Percentiles rank a stretch among this genome's conserved stretches.
These are phyloP conservation scores for Dianthus caryophyllus DNA, from an alignment of 148 eudicot genomes.

Conservation along the genomic window DNA sequence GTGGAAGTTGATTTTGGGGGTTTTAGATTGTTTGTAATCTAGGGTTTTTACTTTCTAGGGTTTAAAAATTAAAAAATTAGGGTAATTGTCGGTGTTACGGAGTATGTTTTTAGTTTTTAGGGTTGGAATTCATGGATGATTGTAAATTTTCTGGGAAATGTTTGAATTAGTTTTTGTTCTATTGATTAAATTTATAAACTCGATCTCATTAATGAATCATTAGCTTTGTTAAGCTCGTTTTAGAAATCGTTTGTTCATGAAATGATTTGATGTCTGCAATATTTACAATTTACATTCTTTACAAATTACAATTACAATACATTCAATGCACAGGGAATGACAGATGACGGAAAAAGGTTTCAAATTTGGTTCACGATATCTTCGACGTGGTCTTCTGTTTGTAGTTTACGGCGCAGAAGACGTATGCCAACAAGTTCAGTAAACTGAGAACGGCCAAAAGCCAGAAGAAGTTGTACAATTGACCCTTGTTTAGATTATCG, in stretches of 20 bases:
- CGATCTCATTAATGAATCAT: too few species aligned
- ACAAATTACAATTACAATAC: background rate
- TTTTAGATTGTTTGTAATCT: background rate
- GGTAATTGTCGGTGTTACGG: too few species aligned
- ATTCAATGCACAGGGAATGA: background rate
- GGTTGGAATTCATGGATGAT: background rate
- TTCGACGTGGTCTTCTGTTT: slow-evolving; percentile 42
- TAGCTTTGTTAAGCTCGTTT: too few species aligned
- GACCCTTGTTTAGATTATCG: slow-evolving; percentile 60
- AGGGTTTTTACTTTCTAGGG: slow-evolving; percentile 3
- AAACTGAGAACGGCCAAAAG: slow-evolving; percentile 56
- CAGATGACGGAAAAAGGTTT: background rate
- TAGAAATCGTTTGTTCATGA: too few species aligned
- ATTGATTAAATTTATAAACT: too few species aligned
- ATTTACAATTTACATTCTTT: too few species aligned
- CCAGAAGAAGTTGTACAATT: slow-evolving; percentile 61
- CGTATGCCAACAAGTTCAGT: slow-evolving; percentile 46
- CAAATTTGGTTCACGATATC: background rate
- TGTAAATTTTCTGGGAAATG: slow-evolving; percentile 15
- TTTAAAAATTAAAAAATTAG: background rate
- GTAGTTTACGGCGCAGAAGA: slow-evolving; percentile 52
- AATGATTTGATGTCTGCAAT: too few species aligned
- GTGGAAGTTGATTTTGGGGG: background rate
- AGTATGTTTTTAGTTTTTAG: background rate
- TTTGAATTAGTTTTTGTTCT: too few species aligned